Conservation (phyloP, 768 basidiomycete genomes). For the Amyloporia xantha region DNA sequence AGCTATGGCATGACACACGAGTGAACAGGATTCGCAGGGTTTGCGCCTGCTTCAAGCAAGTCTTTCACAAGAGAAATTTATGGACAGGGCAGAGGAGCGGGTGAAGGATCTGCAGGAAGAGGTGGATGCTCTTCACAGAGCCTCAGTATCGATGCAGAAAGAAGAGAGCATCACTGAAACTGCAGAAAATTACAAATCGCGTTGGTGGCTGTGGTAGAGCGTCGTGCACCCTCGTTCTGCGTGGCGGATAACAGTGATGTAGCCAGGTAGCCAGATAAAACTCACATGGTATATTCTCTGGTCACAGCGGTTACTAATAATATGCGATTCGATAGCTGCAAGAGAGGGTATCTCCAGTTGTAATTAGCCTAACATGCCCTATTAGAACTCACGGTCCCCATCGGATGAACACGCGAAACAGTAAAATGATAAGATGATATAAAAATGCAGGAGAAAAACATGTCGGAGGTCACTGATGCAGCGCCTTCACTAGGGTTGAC, state of each 20-base stretch:
- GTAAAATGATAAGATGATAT: background rate
- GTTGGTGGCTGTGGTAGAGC: constrained; percentile 24
- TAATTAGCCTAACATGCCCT: background rate
- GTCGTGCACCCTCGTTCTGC: background rate
- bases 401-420: background rate
- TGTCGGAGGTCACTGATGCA: background rate
- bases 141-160: too few species aligned
- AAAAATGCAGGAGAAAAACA: background rate
- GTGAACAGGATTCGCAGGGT: constrained; percentile 35
- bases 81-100: constrained; percentile 51
- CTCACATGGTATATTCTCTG: too few species aligned
- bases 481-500: constrained; percentile 49
- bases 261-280: too few species aligned
- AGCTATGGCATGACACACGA: background rate
- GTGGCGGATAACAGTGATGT: too few species aligned
- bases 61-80: constrained; percentile 65
- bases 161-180: too few species aligned
- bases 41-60: constrained; percentile 57
- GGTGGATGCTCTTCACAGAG: constrained; percentile 33
- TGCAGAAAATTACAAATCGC: constrained; percentile 3
- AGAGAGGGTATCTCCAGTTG: too few species aligned
- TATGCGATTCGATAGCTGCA: too few species aligned
- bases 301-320: too few species aligned
- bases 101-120: constrained; percentile 55
- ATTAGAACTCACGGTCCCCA: background rate